phyloP scores from a whole-genome alignment of 345 rosid species.

The Moringa oleifera region DNA sequence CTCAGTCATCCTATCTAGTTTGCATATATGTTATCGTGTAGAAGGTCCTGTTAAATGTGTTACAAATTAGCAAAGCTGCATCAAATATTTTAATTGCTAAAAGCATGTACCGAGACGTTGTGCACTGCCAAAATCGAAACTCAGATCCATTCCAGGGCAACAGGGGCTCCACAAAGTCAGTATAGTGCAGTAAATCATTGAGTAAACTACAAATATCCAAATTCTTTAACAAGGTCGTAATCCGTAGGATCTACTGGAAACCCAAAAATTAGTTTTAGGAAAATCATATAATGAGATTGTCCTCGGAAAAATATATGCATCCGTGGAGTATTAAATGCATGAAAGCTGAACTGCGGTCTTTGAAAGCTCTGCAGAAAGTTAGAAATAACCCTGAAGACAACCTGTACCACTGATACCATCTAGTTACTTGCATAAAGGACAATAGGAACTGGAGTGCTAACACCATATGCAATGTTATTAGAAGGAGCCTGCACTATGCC shows the following conservation, averaged over 20 bases:
- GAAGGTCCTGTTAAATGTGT: too few relatives aligned
- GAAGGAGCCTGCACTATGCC: too few relatives aligned
- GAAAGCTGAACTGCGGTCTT: too few relatives aligned
- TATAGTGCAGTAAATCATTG: neutral
- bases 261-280: neutral
- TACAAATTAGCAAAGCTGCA: conserved; percentile 8
- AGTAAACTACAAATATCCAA: neutral
- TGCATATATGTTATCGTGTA: neutral
- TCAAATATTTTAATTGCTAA: neutral
- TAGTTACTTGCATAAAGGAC: too few relatives aligned
- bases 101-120: neutral
- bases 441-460: too few relatives aligned
- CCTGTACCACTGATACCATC: too few relatives aligned
- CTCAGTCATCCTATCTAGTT: neutral
- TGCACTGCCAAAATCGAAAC: conserved; percentile 11
- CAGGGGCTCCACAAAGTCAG: neutral
- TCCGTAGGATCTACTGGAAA: neutral
- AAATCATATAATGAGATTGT: neutral
- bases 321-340: neutral
- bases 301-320: neutral
- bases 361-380: too few relatives aligned
- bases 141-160: neutral
- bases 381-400: too few relatives aligned
- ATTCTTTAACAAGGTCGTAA: neutral
- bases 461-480: too few relatives aligned